phyloP scores from a whole-genome alignment of 345 rosid species.

The Clausena lansium region DNA sequence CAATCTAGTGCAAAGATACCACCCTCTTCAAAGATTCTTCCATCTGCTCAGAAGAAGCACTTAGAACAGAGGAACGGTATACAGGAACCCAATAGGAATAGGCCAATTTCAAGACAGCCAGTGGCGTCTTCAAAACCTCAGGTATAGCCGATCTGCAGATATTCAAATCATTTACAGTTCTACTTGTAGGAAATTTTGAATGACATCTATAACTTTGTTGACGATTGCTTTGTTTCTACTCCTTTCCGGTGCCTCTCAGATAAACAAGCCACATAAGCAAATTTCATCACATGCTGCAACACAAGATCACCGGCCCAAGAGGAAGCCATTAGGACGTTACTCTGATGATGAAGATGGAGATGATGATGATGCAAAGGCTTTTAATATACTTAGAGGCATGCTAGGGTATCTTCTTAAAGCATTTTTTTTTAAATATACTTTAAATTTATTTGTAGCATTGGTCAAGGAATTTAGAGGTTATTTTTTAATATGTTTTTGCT shows the following conservation, averaged over 20 bases:
- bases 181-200: constrained; percentile 7
- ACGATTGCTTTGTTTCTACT: not conserved
- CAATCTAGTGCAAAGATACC: constrained; percentile 39
- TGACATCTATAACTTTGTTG: not conserved
- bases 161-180: not conserved
- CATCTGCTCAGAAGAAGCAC: constrained; percentile 44
- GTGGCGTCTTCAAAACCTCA: constrained; percentile 43
- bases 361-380: constrained; percentile 45
- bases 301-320: constrained; percentile 50
- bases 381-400: constrained; percentile 56
- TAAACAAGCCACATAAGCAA: constrained; percentile 51
- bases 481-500: not conserved
- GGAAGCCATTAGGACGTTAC: constrained; percentile 39
- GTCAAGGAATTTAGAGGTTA: not conserved
- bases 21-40: constrained; percentile 42
- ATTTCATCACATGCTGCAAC: constrained; percentile 28
- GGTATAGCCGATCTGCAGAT: constrained; percentile 26
- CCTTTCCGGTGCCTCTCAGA: constrained; percentile 27
- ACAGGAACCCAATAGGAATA: constrained; percentile 36
- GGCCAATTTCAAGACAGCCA: constrained; percentile 42
- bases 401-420: constrained; percentile 36
- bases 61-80: constrained; percentile 48
- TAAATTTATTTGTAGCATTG: not conserved
- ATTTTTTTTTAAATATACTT: not conserved
- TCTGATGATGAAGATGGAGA: constrained; percentile 35